Evolutionary conservation across 768 basidiomycete genomes (phyloP), one percentile per base, ranked within the genome.

Genomic region (Lactifluus volemus): DNA sequence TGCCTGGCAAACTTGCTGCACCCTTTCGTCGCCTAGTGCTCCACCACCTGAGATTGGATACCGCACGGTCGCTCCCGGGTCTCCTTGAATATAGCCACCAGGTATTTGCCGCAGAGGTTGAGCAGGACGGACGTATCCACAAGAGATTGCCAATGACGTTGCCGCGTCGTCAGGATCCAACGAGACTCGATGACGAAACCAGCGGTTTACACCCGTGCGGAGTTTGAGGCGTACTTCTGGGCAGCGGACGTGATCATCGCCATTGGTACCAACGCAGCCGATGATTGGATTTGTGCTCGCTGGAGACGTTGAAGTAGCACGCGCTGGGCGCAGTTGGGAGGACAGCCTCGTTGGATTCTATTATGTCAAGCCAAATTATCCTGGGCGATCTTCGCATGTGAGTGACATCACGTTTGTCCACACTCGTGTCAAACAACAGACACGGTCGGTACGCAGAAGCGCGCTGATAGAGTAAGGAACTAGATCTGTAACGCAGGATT

Each of bases 401-500:
- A 77, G 89, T 82, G 2, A 3, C 25, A 25, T 15, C 38, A 29
- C 21, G 19, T 12, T 1, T 34, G 15, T 17, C 32, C 7, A 17
- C 5, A 5, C 2, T 4, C 17, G 5, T 25, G 10, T 17, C 41
- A 15, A 42, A 42, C 15, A 42, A 42, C 15, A 4, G 2, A 17
- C 44, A 19, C 44, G 7, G 19, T 17, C 1, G 15, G 44, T n/a
- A 4, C 1, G 53, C 44, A 62, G 56, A 56, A 58, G 9, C 25
- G 25, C 25, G 25, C 25, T 25, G 25, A 25, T 25, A 25, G 25
- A 25, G 32, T 42, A 34, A 45, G 42, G 52, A 39, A 65, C 21
- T 47, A 91, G 86, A 88, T 89, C 62, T 92, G 91, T 74, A 97
- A 96, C 67, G 92, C 82, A 4, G 94, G 95, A 3, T 97, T 97